Evolutionary conservation across 495 filamentous ascomycete species (phyloP).

Genomic region (Viridothelium virens): DNA sequence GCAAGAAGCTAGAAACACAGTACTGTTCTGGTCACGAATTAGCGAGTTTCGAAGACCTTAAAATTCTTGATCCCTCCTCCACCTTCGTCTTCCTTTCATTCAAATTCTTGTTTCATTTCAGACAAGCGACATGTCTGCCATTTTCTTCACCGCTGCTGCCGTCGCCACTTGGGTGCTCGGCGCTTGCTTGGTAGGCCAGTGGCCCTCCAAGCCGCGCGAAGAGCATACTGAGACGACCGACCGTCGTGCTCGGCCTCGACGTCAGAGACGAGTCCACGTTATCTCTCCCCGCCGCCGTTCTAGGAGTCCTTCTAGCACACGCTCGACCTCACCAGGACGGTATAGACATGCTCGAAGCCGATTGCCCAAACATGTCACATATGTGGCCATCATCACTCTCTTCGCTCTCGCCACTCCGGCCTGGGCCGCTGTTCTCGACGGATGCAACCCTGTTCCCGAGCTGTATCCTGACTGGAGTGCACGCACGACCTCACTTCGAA

Average conservation of each 20-base stretch:
- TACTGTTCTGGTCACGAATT: too few relatives aligned
- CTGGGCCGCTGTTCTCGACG: not conserved
- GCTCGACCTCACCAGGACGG: not conserved
- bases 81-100: not conserved
- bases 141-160: not conserved
- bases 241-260: not conserved
- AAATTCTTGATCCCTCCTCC: not conserved
- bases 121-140: not conserved
- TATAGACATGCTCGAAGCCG: not conserved
- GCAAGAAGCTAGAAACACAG: too few relatives aligned
- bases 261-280: not conserved
- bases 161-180: not conserved
- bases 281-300: not conserved
- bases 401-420: not conserved
- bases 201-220: not conserved
- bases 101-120: not conserved
- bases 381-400: not conserved
- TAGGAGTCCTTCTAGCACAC: not conserved
- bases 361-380: constrained; percentile 1
- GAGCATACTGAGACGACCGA: not conserved
- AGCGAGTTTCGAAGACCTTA: not conserved
- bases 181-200: not conserved
- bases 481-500: not conserved
- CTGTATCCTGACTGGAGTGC: too few relatives aligned
- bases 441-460: not conserved